Conservation (phyloP, 2,329 filamentous ascomycete species). For the Thelonectria olida region DNA sequence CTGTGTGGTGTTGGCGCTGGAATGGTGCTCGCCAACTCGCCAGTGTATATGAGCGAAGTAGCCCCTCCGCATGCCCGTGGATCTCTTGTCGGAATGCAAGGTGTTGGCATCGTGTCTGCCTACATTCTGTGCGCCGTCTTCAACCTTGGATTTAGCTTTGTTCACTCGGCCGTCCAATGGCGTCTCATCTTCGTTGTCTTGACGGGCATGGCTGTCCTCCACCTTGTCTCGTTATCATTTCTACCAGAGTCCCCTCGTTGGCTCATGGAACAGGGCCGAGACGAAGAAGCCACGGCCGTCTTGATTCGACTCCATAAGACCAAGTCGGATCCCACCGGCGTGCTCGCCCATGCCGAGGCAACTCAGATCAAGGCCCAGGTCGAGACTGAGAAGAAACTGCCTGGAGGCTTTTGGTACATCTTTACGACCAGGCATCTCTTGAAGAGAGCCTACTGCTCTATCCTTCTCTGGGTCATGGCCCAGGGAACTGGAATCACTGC, state of each 20-base stretch:
- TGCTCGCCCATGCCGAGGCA: slow-evolving; percentile 24
- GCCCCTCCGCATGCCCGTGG: slow-evolving; percentile 48
- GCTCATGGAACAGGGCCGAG: slow-evolving; percentile 48
- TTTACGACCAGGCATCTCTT: slow-evolving; percentile 18
- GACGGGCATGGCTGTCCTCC: slow-evolving; percentile 32
- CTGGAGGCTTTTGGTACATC: slow-evolving; percentile 23
- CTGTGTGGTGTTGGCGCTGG: slow-evolving; percentile 45
- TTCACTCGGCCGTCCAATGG: slow-evolving; percentile 31
- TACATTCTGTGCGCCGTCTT: slow-evolving; percentile 44
- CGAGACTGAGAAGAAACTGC: slow-evolving; percentile 22
- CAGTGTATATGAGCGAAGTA: slow-evolving; percentile 49
- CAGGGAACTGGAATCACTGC: slow-evolving; percentile 28
- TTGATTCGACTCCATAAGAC: slow-evolving; percentile 20
- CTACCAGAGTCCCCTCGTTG: slow-evolving; percentile 51
- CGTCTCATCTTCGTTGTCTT: slow-evolving; percentile 44
- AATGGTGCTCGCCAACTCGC: slow-evolving; percentile 48
- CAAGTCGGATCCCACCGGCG: slow-evolving; percentile 17
- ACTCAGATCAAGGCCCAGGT: slow-evolving; percentile 27
- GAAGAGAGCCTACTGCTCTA: slow-evolving; percentile 24
- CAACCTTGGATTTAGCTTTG: slow-evolving; percentile 20
- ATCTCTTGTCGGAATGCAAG: slow-evolving; percentile 46
- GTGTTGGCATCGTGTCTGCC: slow-evolving; percentile 43
- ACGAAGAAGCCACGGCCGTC: slow-evolving; percentile 41
- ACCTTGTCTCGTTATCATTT: slow-evolving; percentile 39
- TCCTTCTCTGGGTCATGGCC: slow-evolving; percentile 27